A percentile compares a stretch with the other conserved stretches of the same genome.
These are phyloP conservation scores for Simmondsia chinensis DNA, from an alignment of 148 eudicot genomes.

Conservation along the genomic window DNA sequence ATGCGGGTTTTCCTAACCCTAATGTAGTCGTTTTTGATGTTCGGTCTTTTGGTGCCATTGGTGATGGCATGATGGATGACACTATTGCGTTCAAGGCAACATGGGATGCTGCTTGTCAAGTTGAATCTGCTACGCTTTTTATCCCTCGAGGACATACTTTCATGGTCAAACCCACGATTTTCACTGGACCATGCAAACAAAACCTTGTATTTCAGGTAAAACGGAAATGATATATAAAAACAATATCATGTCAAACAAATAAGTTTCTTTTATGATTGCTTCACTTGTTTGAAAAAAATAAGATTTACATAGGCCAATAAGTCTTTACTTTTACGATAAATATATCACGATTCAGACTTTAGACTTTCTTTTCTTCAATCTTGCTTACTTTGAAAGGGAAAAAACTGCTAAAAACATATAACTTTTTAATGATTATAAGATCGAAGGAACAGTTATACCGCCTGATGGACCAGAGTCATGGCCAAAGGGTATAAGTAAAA, in stretches of 20 bases:
- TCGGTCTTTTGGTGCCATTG: constrained; percentile 65
- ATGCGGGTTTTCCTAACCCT: background rate
- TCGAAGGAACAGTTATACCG: constrained; percentile 72
- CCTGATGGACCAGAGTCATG: constrained; percentile 90
- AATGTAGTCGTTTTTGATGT: constrained; percentile 25
- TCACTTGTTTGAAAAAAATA: background rate
- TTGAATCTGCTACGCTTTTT: constrained; percentile 33
- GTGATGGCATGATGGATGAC: constrained; percentile 72
- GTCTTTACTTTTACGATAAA: no score
- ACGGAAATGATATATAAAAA: no score
- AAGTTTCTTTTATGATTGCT: background rate
- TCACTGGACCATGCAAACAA: constrained; percentile 72
- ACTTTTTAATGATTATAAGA: constrained; percentile 16
- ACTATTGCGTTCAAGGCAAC: constrained; percentile 66
- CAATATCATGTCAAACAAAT: background rate
- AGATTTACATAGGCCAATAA: no score
- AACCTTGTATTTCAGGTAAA: constrained; percentile 64
- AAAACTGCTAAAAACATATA: background rate
- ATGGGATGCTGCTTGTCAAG: constrained; percentile 79
- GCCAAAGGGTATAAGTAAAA: constrained; percentile 55
- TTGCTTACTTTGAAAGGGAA: background rate
- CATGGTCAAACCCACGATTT: constrained; percentile 65
- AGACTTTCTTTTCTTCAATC: background rate
- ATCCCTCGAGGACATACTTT: constrained; percentile 46
- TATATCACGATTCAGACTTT: no score